phyloP scores from a whole-genome alignment of 768 basidiomycete genomes.

The Serpula lacrymans region DNA sequence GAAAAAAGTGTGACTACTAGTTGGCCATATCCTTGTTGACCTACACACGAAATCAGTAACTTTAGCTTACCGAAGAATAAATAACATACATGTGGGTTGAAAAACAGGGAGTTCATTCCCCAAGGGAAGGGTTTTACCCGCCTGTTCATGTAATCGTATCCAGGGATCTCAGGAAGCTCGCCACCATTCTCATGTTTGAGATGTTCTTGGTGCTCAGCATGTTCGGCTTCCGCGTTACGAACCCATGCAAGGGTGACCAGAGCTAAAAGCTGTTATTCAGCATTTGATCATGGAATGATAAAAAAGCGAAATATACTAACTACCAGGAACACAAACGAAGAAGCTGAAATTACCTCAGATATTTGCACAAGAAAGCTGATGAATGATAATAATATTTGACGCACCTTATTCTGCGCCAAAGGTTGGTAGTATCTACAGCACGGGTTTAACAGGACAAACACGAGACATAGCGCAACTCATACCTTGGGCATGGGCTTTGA shows the following conservation, averaged over 20 bases:
- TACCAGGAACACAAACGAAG: slow-evolving; percentile 72
- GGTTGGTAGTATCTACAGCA: slow-evolving; percentile 61
- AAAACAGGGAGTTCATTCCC: slow-evolving; percentile 83
- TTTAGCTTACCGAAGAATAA: background rate
- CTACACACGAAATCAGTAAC: slow-evolving; percentile 28
- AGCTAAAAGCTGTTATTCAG: slow-evolving; percentile 13
- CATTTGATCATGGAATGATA: slow-evolving; percentile 8
- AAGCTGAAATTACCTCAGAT: slow-evolving; percentile 48
- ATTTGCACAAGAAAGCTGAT: slow-evolving; percentile 7
- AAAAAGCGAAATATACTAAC: slow-evolving; percentile 58
- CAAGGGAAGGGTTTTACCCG: slow-evolving; percentile 81
- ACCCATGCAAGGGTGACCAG: slow-evolving; percentile 39
- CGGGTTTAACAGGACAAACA: slow-evolving; percentile 6
- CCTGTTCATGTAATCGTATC: slow-evolving; percentile 76
- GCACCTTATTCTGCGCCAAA: slow-evolving; percentile 88
- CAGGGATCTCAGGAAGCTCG: slow-evolving; percentile 62
- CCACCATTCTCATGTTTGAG: slow-evolving; percentile 71
- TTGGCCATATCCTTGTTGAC: slow-evolving; percentile 61
- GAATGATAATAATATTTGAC: slow-evolving; percentile 12
- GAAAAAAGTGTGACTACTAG: no score
- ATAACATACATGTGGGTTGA: slow-evolving; percentile 63
- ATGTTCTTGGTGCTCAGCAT: slow-evolving; percentile 68
- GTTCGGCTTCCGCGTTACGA: slow-evolving; percentile 54
- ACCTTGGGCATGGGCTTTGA: slow-evolving; percentile 68
- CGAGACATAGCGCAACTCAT: slow-evolving; percentile 14